These are phyloP conservation scores for Tetracladium maxilliforme DNA, from an alignment of 2,329 filamentous ascomycete genomes.

Conservation along the genomic window DNA sequence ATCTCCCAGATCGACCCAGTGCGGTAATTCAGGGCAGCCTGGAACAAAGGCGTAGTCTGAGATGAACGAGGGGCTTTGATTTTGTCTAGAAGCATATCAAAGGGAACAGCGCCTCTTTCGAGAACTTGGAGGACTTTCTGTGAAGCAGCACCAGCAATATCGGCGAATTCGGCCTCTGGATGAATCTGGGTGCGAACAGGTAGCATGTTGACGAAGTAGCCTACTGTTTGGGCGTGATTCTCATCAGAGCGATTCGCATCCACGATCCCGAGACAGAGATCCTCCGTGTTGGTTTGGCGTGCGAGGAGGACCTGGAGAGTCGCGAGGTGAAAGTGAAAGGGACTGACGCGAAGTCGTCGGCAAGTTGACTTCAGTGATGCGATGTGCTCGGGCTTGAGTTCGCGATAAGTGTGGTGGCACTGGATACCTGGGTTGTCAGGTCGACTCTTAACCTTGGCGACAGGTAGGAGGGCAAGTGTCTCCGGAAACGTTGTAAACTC, in stretches of 20 bases:
- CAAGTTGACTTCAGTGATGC: background rate
- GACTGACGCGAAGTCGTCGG: background rate
- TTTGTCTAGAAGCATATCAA: conserved; percentile 29
- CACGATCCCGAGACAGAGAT: background rate
- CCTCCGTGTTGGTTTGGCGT: background rate
- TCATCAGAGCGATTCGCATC: background rate
- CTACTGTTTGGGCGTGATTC: conserved; percentile 1
- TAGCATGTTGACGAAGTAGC: conserved; percentile 7
- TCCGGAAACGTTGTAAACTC: conserved; percentile 1
- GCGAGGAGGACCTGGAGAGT: background rate
- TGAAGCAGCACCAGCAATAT: conserved; percentile 8
- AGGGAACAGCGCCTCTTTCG: conserved; percentile 26
- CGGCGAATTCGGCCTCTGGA: conserved; percentile 8
- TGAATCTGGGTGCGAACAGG: conserved; percentile 5
- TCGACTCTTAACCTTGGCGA: background rate
- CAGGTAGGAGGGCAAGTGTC: conserved; percentile 1
- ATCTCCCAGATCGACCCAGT: too few relatives aligned
- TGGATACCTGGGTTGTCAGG: background rate
- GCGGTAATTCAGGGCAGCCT: conserved; percentile 9
- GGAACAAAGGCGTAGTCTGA: conserved; percentile 8
- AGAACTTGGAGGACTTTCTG: conserved; percentile 19
- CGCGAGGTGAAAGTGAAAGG: background rate
- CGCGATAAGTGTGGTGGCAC: too few relatives aligned
- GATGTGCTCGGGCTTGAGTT: background rate
- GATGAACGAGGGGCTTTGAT: conserved; percentile 18